Base-by-base conservation (phyloP, 106 monocot genomes). In the Xerophyta viscosa region DNA sequence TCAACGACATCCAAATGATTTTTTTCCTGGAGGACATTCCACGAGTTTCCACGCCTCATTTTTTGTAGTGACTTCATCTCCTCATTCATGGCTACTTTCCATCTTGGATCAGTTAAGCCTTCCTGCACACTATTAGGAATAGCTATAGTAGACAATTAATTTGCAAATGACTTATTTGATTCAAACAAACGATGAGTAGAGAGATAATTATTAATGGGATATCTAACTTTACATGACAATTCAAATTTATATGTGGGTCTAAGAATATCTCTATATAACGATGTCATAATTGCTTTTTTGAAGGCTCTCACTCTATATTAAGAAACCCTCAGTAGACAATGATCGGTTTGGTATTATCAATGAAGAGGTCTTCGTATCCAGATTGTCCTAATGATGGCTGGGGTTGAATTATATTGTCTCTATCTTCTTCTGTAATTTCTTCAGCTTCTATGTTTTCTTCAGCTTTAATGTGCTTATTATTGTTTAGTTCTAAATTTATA, bases 11-110 rank as follows among this genome's bases (percentile, higher is more conserved):
- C 25, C 14, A 2, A 51, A 29, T 48, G 29, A 14, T 3, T 21
- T 33, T 27, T 63, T 50, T 39, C 15, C 22, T 14, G 1, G 4
- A 50, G 50, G 24, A 9, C 37, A 23, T 5, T 63, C 50, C 15
- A 9, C 6, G 10, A 63, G 10, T 2, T 51, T 8, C 50, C 50
- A 63, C 12, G 37, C 41, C 5, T 19, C 37, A 63, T 51, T 50
- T 51, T 63, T 24, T 51, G 14, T n/a, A 63, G 37, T 13, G 50
- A 12, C 26, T 28, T 52, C 28, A 52, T 52, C 6, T 52, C 52
- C 29, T 52, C 27, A 52, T 28, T 17, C 1, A 46, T 46, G 18
- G 18, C 60, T 31, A 15, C 29, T 21, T 12, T 61, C 47, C 21
- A 29, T 19, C 29, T 49, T 20, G 29, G 48, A 14, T 6, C 15